Evolutionary conservation across 140 eudicot genomes (phyloP), one percentile per base, ranked within the genome.

Genomic region (Bidens hawaiensis): DNA sequence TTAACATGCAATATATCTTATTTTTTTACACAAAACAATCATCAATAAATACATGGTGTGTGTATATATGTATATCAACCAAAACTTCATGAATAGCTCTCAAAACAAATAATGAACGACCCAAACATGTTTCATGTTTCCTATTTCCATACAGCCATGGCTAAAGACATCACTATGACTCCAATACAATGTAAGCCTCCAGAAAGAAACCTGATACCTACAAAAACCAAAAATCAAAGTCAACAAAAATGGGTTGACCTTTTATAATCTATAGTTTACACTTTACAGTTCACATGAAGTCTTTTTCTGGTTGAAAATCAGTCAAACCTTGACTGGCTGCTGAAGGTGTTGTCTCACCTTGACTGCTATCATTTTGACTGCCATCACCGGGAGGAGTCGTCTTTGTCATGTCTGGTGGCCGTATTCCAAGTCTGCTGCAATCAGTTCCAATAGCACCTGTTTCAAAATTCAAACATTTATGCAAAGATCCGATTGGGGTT

Each of bases 381-480:
- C 61, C 21, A 23, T 47, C 68, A 45, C 24, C 72, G 0, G 67
- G 30, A 28, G 72, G 45, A 1, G 78, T 54, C 0, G 18, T 28
- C n/a, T n/a, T n/a, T n/a, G n/a, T n/a, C 18, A 67, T 22, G 6
- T 64, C 72, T 23, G 27, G 36, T 11, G 65, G 33, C 48, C 61
- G 71, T 15, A 72, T 15, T 8, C 78, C 78, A 56, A 64, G 72
- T 64, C 78, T 72, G 4, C 67, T 55, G 40, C 78, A 73, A 52
- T 73, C 78, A 18, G 12, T 14, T 41, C 78, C 68, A 65, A 73
- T 61, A 25, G 78, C 68, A 48, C 73, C 78, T 73, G 78, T 28
- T 43, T 23, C 71, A 45, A 31, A 45, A 15, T 12, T 23, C 51
- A 25, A 71, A 19, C 31, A 49, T 24, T 26, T 26, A 64, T 62